A percentile compares a stretch with the other conserved stretches of the same genome.
Conservation (phyloP, 768 basidiomycete species). For the Asterophora parasitica region DNA sequence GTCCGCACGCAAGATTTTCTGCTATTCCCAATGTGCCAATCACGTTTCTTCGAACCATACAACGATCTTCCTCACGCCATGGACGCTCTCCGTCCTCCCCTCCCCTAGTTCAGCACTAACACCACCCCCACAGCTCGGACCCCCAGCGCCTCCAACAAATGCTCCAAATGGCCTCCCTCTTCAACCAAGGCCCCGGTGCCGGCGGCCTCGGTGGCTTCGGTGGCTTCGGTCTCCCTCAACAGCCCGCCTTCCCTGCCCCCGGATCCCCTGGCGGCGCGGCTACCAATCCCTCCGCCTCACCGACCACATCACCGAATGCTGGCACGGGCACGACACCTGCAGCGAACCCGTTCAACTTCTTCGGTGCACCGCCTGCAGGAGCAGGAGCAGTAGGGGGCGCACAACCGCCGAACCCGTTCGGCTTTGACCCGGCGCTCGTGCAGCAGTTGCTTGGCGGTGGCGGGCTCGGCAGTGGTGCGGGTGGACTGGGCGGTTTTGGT, state of each 20-base stretch:
- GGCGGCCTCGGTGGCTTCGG: conserved; percentile 21
- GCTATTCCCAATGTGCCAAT: too few species aligned
- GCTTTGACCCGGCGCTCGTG: conserved; percentile 38
- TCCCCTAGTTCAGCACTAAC: too few species aligned
- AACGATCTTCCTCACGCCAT: too few species aligned
- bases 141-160: conserved; percentile 72
- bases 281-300: conserved; percentile 18
- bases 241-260: conserved; percentile 50
- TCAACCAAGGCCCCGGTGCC: conserved; percentile 29
- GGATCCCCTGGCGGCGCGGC: conserved; percentile 43
- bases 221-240: too few species aligned
- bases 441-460: conserved; percentile 36
- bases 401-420: conserved; percentile 30
- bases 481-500: conserved; percentile 16
- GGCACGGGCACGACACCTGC: conserved; percentile 8
- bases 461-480: conserved; percentile 18
- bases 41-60: too few species aligned
- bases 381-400: conserved; percentile 21
- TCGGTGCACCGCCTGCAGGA: conserved; percentile 12
- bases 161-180: conserved; percentile 64
- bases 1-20: too few species aligned
- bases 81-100: too few species aligned
- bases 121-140: conserved; percentile 48
- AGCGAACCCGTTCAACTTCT: conserved; percentile 20
- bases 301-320: too few species aligned